Percentiles rank a stretch among this genome's conserved stretches.
These are phyloP conservation scores for Aureobasidium uvarum DNA, from an alignment of 2,329 filamentous ascomycete species.

Conservation along the genomic window DNA sequence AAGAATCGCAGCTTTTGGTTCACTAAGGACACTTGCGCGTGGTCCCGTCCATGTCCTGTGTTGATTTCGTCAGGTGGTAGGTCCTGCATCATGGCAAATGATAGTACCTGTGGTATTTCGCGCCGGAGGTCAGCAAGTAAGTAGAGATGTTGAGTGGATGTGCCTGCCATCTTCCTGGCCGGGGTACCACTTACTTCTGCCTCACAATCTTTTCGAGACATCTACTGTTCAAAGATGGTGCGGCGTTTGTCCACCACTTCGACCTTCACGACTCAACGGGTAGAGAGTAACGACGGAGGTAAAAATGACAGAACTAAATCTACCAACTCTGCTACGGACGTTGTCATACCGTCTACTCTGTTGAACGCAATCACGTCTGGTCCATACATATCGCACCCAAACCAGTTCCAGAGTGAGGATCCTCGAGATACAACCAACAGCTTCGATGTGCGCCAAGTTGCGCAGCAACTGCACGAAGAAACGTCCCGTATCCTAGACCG, in stretches of 20 bases:
- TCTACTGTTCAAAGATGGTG: background rate
- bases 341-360: slow-evolving; percentile 8
- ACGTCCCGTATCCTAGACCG: background rate
- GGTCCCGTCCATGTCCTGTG: background rate
- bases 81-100: background rate
- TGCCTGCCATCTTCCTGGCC: background rate
- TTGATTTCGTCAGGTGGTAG: background rate
- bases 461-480: background rate
- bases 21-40: background rate
- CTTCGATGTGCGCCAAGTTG: slow-evolving; percentile 6
- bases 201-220: background rate
- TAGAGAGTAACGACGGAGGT: background rate
- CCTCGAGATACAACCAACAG: background rate
- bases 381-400: background rate
- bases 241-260: background rate
- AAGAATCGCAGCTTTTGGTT: background rate
- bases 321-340: background rate
- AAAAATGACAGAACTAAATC: background rate
- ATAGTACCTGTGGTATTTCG: background rate
- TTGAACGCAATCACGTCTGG: background rate
- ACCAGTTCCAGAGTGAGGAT: background rate
- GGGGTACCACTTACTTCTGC: background rate
- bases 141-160: background rate
- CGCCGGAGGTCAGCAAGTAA: background rate
- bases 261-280: background rate